Percentiles rank a stretch among this genome's conserved stretches.
These are phyloP conservation scores for Glomus cerebriforme DNA, from an alignment of 192 early-diverging fungal species.

Conservation along the genomic window DNA sequence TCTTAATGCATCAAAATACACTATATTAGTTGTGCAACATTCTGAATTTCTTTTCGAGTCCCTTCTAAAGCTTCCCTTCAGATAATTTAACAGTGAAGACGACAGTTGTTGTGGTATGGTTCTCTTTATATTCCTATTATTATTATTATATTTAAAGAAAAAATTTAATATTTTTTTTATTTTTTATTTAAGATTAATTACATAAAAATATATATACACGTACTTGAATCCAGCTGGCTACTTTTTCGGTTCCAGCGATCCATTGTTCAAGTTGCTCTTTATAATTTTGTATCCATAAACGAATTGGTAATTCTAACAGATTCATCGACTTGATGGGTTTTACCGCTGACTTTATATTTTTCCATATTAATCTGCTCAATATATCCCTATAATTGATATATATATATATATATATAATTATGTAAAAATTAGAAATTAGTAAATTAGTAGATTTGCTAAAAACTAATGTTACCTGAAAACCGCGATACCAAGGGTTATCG, in stretches of 20 bases:
- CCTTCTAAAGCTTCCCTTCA: constrained; percentile 75
- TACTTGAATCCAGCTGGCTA: constrained; percentile 58
- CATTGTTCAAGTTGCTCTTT: constrained; percentile 82
- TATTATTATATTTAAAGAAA: neutral
- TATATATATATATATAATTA: too few species aligned
- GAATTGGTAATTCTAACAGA: constrained; percentile 78
- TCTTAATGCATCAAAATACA: constrained; percentile 90
- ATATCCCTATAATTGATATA: constrained; percentile 52
- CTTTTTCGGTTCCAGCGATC: constrained; percentile 74
- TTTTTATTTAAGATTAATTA: neutral
- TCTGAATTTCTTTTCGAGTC: constrained; percentile 84
- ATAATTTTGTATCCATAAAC: constrained; percentile 85
- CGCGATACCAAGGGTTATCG: constrained; percentile 93
- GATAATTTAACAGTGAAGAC: constrained; percentile 61
- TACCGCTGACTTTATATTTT: constrained; percentile 71
- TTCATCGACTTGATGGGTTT: constrained; percentile 67
- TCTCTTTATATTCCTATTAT: neutral
- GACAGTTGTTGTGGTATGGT: neutral
- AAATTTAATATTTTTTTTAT: too few species aligned
- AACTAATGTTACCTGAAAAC: constrained; percentile 61
- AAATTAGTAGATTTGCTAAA: too few species aligned
- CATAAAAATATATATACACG: neutral
- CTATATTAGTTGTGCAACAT: constrained; percentile 80
- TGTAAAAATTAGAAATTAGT: too few species aligned
- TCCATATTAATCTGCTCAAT: constrained; percentile 63